Base-by-base conservation (phyloP, 345 rosid species). In the Erucastrum elatum region DNA sequence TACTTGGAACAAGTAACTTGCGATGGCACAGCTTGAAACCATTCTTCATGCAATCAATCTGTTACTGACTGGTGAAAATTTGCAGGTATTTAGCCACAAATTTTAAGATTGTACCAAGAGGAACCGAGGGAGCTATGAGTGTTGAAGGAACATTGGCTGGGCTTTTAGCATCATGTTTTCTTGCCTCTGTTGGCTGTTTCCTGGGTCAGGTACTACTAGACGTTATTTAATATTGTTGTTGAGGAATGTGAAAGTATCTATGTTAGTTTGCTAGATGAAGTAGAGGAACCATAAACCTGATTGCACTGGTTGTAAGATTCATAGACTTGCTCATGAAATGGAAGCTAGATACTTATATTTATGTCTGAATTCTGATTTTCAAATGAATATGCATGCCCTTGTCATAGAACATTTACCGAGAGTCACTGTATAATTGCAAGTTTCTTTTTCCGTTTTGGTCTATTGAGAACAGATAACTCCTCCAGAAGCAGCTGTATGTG, bases 41-140 rank as follows among this genome's bases (percentile, higher is more conserved):
- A n/a, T n/a, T n/a, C n/a, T n/a, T n/a, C n/a, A n/a, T n/a, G n/a
- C n/a, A n/a, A n/a, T n/a, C 21, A 21, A 21, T 1, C 21, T 21
- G 21, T 33, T 7, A 35, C 66, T 79, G 35, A 79, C 59, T 27
- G 30, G 2, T 56, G 53, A 3, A n/a, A 63, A 13, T n/a, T 69
- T 70, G 64, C 73, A 80, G 80, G 88, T 95, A 91, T 79, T 85
- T 95, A 74, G 97, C 88, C 59, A 95, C 99, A 26, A 88, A 87
- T 12, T 87, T 95, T 64, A 90, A 89, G 86, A 83, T 93, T 15
- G 99, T 93, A 77, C 98, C 98, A 60, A 87, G 94, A 80, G 99
- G 98, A 80, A 91, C 98, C 0, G 99, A 95, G 83, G 99, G 99
- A 63, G 99, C 98, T 76, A 87, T 95, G 64, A 93, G 98, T 83